A percentile compares a stretch with the other conserved stretches of the same genome.
Evolutionary conservation across 2,329 filamentous ascomycete genomes (phyloP).

Genomic region (Aspergillus niger): DNA sequence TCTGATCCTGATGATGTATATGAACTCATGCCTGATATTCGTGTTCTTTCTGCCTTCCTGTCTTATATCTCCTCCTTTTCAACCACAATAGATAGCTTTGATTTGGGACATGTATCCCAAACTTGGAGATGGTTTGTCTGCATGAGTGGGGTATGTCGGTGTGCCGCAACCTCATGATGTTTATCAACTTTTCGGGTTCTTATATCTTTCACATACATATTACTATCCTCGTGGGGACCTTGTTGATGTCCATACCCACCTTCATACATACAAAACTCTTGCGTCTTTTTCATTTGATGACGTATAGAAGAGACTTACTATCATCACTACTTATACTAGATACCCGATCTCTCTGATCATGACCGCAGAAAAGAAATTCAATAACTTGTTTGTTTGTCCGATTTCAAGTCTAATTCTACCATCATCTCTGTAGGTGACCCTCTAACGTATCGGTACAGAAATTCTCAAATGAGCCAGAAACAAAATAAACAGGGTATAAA

Average conservation of each 20-base stretch:
- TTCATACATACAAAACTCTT: too few species aligned
- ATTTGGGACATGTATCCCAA: neutral
- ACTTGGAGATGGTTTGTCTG: neutral
- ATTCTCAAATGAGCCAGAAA: neutral
- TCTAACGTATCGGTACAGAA: conserved; percentile 16
- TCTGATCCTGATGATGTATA: conserved; percentile 18
- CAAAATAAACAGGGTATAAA: neutral
- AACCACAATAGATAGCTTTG: neutral
- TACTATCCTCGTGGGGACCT: too few species aligned
- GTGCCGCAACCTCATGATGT: too few species aligned
- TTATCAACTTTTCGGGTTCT: neutral
- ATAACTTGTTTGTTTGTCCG: conserved; percentile 7
- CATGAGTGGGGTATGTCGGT: too few species aligned
- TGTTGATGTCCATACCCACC: too few species aligned
- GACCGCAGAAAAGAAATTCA: neutral
- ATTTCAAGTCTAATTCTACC: conserved; percentile 18
- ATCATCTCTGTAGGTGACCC: conserved; percentile 11
- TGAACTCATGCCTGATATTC: conserved; percentile 10
- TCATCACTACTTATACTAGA: too few species aligned
- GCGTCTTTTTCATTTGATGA: too few species aligned
- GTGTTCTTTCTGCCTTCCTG: neutral
- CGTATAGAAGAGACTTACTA: too few species aligned
- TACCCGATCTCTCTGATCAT: neutral
- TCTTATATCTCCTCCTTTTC: neutral
- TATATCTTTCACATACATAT: too few species aligned